Evolutionary conservation across 768 basidiomycete species (phyloP), one percentile per base, ranked within the genome.

Genomic region (Russula griseocarnosa): DNA sequence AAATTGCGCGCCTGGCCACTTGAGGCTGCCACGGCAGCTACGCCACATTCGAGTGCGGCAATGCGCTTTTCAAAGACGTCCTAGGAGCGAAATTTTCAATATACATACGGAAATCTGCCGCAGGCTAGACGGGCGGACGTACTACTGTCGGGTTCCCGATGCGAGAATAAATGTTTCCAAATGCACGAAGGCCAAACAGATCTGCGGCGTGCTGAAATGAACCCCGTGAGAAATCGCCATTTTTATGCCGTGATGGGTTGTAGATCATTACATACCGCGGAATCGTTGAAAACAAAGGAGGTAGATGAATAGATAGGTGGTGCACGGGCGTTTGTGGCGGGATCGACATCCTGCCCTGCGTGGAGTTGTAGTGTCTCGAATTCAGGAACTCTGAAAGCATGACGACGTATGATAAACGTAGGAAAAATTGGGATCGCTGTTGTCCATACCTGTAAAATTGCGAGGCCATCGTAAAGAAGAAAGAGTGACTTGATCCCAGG

Each of bases 361-460:
- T 93, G 90, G 6, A 92, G 78, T 73, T 90, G 88, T 53, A 92
- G 77, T 1, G 89, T 91, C 69, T 92, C 88, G 69, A 91, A 90
- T 70, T 89, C 86, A 54, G 87, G 87, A 44, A 71, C 71, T 61
- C 78, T 79, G 18, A 18, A n/a, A 22, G 11, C 11, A 40, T 16
- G 18, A 20, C 22, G 9, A 24, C 1, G 26, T 10, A n/a, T 13
- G 10, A 22, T 47, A 11, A 47, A 47, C 60, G 36, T 55, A 40
- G 30, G 16, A 6, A 34, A 0, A 16, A 30, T 3, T 2, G 26
- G 13, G 20, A 47, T 16, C 9, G 9, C 16, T 18, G 16, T 22
- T 10, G n/a, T 24, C 34, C 16, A 16, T 40, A 65, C 64, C 42
- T 55, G 55, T 61, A 65, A 13, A 56, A 42, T 6, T 55, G 51